Evolutionary conservation across 2,329 filamentous ascomycete species (phyloP).

Genomic region (Fusarium sp.): DNA sequence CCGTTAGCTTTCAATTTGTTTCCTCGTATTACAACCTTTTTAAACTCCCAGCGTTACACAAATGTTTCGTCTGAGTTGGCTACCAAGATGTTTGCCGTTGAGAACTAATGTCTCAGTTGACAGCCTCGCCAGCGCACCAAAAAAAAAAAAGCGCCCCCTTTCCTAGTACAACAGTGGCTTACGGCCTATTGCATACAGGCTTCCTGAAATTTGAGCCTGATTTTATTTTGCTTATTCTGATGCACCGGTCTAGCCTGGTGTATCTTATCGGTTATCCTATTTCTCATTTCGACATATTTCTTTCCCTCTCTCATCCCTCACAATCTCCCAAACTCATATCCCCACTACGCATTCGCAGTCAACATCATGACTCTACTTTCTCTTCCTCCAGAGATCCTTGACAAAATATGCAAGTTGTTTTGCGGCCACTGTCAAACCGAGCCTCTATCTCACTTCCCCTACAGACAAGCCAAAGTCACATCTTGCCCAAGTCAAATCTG

Average conservation of each 20-base stretch:
- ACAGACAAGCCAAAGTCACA: accelerated
- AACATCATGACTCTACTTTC: not conserved
- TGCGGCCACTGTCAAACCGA: not conserved
- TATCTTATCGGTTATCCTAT: not conserved
- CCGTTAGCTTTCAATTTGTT: accelerated
- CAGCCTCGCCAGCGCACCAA: not conserved
- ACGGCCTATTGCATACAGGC: not conserved
- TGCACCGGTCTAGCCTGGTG: no score
- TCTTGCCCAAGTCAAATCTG: not conserved
- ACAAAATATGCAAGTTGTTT: accelerated
- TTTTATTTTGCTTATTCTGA: no score
- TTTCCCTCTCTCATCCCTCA: not conserved
- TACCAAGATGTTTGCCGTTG: not conserved
- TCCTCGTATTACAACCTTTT: not conserved
- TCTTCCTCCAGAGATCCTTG: not conserved
- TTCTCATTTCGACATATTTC: not conserved
- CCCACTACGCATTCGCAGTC: accelerated
- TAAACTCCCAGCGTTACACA: no score
- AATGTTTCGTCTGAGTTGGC: not conserved
- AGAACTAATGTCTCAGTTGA: not conserved
- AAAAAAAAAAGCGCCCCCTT: no score
- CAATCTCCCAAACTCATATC: not conserved
- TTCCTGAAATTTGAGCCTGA: not conserved
- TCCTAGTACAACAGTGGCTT: not conserved
- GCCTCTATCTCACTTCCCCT: accelerated